phyloP scores from a whole-genome alignment of 345 rosid genomes.

The Crucihimalaya himalaica region DNA sequence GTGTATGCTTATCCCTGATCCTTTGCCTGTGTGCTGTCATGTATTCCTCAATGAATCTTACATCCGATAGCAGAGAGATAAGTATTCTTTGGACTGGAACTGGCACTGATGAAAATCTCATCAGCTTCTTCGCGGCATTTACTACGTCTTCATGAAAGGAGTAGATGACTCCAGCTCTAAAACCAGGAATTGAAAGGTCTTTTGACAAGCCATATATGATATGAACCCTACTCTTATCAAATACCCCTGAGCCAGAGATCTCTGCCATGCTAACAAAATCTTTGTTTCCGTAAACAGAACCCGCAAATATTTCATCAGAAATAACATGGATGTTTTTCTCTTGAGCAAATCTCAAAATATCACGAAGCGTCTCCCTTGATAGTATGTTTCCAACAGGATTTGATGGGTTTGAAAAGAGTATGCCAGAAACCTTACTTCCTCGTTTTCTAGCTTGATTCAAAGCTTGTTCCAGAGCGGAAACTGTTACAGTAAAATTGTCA shows the following conservation, averaged over 20 bases:
- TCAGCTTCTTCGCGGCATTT: conserved; percentile 64
- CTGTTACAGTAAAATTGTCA: conserved; percentile 64
- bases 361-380: conserved; percentile 58
- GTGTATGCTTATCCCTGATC: conserved; percentile 47
- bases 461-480: conserved; percentile 78
- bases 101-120: conserved; percentile 77
- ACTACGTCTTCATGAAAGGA: conserved; percentile 69
- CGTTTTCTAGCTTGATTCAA: conserved; percentile 80
- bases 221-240: conserved; percentile 83
- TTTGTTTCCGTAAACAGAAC: conserved; percentile 63
- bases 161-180: conserved; percentile 78
- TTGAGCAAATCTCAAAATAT: conserved; percentile 64
- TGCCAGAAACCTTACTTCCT: conserved; percentile 72
- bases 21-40: conserved; percentile 58
- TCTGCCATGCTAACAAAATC: conserved; percentile 90
- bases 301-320: conserved; percentile 88
- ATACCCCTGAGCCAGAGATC: conserved; percentile 57
- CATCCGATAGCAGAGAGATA: conserved; percentile 74
- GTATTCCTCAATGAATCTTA: conserved; percentile 59
- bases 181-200: conserved; percentile 85
- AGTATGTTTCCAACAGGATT: conserved; percentile 88
- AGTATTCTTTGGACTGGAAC: conserved; percentile 75
- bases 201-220: conserved; percentile 83
- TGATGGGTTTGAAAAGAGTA: conserved; percentile 80
- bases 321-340: conserved; percentile 86